phyloP scores from a whole-genome alignment of 148 eudicot species.

The Spergularia marina region DNA sequence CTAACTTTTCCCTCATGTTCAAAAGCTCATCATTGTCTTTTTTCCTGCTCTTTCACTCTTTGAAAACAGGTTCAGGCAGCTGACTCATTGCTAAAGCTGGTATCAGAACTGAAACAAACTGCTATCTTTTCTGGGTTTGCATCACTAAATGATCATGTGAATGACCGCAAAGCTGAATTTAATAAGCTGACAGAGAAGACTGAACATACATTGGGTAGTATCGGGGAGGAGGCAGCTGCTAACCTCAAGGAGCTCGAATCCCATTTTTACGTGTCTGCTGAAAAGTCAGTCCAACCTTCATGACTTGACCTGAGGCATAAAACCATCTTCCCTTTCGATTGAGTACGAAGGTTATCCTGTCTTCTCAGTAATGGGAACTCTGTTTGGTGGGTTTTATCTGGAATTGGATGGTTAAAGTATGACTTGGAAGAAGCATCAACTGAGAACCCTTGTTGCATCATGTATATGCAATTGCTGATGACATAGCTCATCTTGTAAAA shows the following conservation, averaged over 20 bases:
- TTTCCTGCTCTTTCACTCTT: neutral
- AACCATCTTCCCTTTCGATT: neutral
- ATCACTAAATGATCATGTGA: constrained; percentile 82
- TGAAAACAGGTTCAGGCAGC: constrained; percentile 81
- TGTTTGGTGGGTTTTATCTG: neutral
- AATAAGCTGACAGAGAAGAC: constrained; percentile 59
- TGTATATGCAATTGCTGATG: too few relatives aligned
- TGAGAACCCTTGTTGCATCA: too few relatives aligned
- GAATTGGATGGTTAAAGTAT: neutral
- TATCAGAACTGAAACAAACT: constrained; percentile 81
- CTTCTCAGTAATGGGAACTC: neutral
- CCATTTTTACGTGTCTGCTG: constrained; percentile 68
- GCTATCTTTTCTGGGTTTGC: constrained; percentile 89
- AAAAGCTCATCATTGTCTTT: neutral
- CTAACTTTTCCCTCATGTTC: neutral
- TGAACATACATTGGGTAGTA: constrained; percentile 47
- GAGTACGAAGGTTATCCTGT: neutral
- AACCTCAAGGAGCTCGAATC: constrained; percentile 82
- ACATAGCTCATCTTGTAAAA: too few relatives aligned
- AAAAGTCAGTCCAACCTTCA: constrained; percentile 35
- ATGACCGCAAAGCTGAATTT: constrained; percentile 63
- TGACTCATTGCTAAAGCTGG: constrained; percentile 77
- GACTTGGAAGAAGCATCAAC: neutral
- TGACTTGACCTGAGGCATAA: constrained; percentile 9
- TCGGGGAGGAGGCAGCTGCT: constrained; percentile 94